Conservation (phyloP, 192 early-diverging fungal species). For the Backusella tarrabulga region DNA sequence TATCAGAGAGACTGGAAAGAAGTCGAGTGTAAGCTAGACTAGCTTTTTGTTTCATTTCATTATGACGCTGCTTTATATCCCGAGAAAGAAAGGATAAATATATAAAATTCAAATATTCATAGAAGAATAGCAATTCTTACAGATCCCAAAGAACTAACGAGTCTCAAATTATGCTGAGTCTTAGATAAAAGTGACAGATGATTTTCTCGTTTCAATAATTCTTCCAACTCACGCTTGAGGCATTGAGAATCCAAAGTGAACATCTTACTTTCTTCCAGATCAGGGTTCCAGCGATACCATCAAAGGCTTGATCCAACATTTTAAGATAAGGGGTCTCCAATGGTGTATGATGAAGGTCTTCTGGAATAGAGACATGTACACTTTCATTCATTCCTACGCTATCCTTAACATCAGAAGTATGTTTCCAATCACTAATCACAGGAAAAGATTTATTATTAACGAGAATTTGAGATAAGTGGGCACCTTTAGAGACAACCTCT, state of each 20-base stretch:
- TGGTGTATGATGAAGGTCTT: slow-evolving; percentile 27
- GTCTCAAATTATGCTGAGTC: slow-evolving; percentile 55
- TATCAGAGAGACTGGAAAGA: slow-evolving; percentile 55
- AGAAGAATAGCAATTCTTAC: slow-evolving; percentile 18
- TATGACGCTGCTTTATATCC: slow-evolving; percentile 56
- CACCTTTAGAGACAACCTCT: not conserved
- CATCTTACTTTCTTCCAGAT: slow-evolving; percentile 50
- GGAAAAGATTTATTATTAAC: not conserved
- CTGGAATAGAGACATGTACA: slow-evolving; percentile 7
- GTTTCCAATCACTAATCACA: not conserved
- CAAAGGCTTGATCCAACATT: slow-evolving; percentile 76
- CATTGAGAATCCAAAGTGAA: slow-evolving; percentile 72
- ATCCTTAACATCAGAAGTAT: slow-evolving; percentile 9
- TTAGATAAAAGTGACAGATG: slow-evolving; percentile 69
- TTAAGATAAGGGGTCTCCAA: slow-evolving; percentile 48
- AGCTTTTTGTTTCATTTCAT: slow-evolving; percentile 54
- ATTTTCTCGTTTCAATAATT: slow-evolving; percentile 82
- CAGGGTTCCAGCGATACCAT: slow-evolving; percentile 88
- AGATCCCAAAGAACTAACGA: slow-evolving; percentile 63
- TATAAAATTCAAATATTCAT: not conserved
- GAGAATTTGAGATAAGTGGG: not conserved
- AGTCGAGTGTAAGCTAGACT: slow-evolving; percentile 65
- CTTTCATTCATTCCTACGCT: slow-evolving; percentile 48
- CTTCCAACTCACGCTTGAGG: slow-evolving; percentile 70
- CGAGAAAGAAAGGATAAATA: not conserved